Evolutionary conservation across 2,329 filamentous ascomycete species (phyloP).

Genomic region (Drechslerella stenobrocha): DNA sequence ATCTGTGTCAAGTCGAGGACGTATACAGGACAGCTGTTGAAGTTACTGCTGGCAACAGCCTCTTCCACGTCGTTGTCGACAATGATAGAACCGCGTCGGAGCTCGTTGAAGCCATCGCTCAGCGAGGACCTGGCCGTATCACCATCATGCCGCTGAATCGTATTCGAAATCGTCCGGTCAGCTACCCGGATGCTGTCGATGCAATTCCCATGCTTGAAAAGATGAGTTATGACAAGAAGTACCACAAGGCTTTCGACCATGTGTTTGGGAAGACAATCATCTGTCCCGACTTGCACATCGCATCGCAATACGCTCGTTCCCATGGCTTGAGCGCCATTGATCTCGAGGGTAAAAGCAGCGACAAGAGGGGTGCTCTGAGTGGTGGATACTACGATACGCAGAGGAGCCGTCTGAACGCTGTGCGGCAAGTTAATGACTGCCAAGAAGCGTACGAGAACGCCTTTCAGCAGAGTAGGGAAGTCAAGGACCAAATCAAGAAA

Average conservation of each 20-base stretch:
- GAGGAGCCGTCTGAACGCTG: slow-evolving; percentile 82
- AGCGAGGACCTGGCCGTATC: slow-evolving; percentile 66
- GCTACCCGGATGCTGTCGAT: slow-evolving; percentile 82
- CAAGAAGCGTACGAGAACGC: slow-evolving; percentile 73
- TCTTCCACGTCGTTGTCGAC: slow-evolving; percentile 96
- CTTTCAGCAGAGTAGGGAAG: slow-evolving; percentile 65
- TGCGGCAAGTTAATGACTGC: slow-evolving; percentile 73
- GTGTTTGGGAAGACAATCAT: slow-evolving; percentile 96
- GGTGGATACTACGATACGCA: slow-evolving; percentile 89
- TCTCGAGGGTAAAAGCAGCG: slow-evolving; percentile 88
- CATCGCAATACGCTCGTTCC: slow-evolving; percentile 85
- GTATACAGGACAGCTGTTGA: slow-evolving; percentile 86
- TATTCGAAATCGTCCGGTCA: slow-evolving; percentile 69
- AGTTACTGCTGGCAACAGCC: slow-evolving; percentile 84
- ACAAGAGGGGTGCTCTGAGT: slow-evolving; percentile 92
- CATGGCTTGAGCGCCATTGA: slow-evolving; percentile 93
- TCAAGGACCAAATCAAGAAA: slow-evolving; percentile 70
- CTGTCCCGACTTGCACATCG: slow-evolving; percentile 84
- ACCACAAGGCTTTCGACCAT: slow-evolving; percentile 84
- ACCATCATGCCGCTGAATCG: slow-evolving; percentile 94
- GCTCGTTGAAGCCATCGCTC: slow-evolving; percentile 66
- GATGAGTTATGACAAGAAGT: slow-evolving; percentile 74
- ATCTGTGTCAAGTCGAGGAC: slow-evolving; percentile 84
- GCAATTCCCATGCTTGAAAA: slow-evolving; percentile 75
- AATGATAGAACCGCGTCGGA: slow-evolving; percentile 82